Evolutionary conservation across 352 stramenopile species (phyloP).

Genomic region (Pythium phragmitis): DNA sequence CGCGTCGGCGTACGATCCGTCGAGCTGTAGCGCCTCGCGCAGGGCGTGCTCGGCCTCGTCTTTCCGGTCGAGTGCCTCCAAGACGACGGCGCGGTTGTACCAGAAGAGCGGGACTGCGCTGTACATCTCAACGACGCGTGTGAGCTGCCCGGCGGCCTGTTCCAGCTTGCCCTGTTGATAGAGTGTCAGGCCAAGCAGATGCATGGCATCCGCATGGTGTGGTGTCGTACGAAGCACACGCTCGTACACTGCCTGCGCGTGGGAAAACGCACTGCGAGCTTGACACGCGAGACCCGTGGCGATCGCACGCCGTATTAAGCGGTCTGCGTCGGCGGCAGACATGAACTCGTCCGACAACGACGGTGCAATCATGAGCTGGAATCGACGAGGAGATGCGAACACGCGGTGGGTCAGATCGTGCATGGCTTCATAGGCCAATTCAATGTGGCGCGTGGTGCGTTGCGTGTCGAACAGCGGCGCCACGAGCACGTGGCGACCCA

Average conservation of each 20-base stretch:
- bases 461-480: conserved; percentile 77
- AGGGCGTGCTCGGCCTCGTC: conserved; percentile 17
- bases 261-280: conserved; percentile 16
- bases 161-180: conserved; percentile 20
- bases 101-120: conserved; percentile 13
- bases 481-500: conserved; percentile 33
- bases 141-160: conserved; percentile 28
- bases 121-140: conserved; percentile 16
- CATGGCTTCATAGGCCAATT: conserved; percentile 66
- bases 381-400: neutral
- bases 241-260: conserved; percentile 40
- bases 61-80: neutral
- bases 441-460: conserved; percentile 56
- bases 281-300: conserved; percentile 35
- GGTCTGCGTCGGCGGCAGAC: conserved; percentile 1
- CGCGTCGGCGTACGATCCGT: conserved; percentile 22
- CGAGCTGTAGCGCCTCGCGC: conserved; percentile 19
- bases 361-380: conserved; percentile 51
- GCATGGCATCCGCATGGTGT: conserved; percentile 36
- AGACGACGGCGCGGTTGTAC: conserved; percentile 26
- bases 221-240: conserved; percentile 35
- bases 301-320: conserved; percentile 22
- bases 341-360: conserved; percentile 4
- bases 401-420: conserved; percentile 47
- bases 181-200: conserved; percentile 42